Evolutionary conservation across 805 yeast species (phyloP).

Genomic region (Nakazawaea populi): DNA sequence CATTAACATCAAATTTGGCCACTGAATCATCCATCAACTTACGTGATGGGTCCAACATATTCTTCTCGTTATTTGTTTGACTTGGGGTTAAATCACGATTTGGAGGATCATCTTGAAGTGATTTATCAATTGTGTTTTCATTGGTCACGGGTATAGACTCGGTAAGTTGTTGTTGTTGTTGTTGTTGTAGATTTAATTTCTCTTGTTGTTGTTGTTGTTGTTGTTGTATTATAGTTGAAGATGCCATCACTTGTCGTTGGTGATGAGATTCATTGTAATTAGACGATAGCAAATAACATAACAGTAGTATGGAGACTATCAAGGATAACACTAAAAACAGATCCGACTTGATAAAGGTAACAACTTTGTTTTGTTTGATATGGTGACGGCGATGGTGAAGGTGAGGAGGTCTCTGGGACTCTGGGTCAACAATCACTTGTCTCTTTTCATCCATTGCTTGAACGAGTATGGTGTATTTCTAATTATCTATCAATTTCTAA

Average conservation of each 20-base stretch:
- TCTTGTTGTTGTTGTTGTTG: not conserved
- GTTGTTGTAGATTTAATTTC: not conserved
- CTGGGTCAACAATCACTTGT: not conserved
- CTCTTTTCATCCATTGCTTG: not conserved
- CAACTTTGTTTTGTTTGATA: not conserved
- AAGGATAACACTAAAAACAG: not conserved
- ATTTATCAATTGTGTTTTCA: slow-evolving; percentile 4
- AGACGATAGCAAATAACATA: slow-evolving; percentile 1
- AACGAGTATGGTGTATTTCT: no score
- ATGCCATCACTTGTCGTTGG: not conserved
- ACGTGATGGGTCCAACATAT: not conserved
- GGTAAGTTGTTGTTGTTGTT: not conserved
- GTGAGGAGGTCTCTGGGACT: not conserved
- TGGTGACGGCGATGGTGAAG: not conserved
- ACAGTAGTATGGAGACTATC: not conserved
- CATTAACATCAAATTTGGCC: slow-evolving; percentile 14
- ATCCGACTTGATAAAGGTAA: slow-evolving; percentile 3
- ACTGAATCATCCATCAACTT: slow-evolving; percentile 1
- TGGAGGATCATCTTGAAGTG: not conserved
- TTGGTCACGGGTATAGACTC: slow-evolving; percentile 3
- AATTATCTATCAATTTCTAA: no score
- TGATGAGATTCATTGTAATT: not conserved
- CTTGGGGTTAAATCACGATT: no score
- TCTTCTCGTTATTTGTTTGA: not conserved
- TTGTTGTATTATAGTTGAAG: not conserved